Percentiles rank a stretch among this genome's conserved stretches.
phyloP scores from a whole-genome alignment of 2,329 filamentous ascomycete species.

The Talaromyces sp. region DNA sequence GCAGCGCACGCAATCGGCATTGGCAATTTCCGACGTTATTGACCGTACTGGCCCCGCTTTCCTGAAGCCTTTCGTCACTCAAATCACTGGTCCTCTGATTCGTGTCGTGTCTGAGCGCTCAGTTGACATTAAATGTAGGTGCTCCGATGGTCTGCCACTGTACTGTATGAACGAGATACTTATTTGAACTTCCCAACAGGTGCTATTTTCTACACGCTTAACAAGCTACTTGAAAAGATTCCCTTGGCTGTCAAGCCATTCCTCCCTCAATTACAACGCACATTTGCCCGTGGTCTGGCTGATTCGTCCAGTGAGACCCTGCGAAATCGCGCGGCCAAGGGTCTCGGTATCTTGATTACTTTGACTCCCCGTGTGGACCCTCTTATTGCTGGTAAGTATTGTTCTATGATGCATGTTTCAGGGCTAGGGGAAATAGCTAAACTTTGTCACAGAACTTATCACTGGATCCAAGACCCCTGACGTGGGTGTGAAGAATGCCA shows the following conservation, averaged over 20 bases:
- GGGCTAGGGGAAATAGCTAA: neutral
- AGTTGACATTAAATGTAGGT: slow-evolving; percentile 78
- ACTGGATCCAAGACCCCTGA: slow-evolving; percentile 93
- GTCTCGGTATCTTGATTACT: slow-evolving; percentile 91
- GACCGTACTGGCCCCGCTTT: slow-evolving; percentile 87
- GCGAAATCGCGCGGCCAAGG: slow-evolving; percentile 86
- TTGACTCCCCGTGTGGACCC: slow-evolving; percentile 94
- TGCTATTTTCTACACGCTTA: slow-evolving; percentile 89
- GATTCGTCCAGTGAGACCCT: slow-evolving; percentile 89
- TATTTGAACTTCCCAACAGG: slow-evolving; percentile 48
- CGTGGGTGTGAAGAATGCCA: slow-evolving; percentile 84
- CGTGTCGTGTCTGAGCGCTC: slow-evolving; percentile 96
- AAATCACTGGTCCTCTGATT: slow-evolving; percentile 96
- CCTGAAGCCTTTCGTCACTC: slow-evolving; percentile 91
- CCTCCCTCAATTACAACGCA: slow-evolving; percentile 92
- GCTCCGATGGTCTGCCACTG: neutral
- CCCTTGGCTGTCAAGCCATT: slow-evolving; percentile 94
- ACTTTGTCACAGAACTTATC: slow-evolving; percentile 69
- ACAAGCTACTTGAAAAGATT: slow-evolving; percentile 95
- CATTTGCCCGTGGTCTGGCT: slow-evolving; percentile 93
- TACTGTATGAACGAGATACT: slow-evolving; percentile 13
- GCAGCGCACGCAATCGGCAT: slow-evolving; percentile 85
- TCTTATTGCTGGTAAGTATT: slow-evolving; percentile 62
- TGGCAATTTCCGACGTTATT: slow-evolving; percentile 94
- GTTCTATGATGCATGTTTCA: neutral